Evolutionary conservation across 2,329 filamentous ascomycete species (phyloP), one percentile per base, ranked within the genome.

Genomic region (Alternaria postmessia): DNA sequence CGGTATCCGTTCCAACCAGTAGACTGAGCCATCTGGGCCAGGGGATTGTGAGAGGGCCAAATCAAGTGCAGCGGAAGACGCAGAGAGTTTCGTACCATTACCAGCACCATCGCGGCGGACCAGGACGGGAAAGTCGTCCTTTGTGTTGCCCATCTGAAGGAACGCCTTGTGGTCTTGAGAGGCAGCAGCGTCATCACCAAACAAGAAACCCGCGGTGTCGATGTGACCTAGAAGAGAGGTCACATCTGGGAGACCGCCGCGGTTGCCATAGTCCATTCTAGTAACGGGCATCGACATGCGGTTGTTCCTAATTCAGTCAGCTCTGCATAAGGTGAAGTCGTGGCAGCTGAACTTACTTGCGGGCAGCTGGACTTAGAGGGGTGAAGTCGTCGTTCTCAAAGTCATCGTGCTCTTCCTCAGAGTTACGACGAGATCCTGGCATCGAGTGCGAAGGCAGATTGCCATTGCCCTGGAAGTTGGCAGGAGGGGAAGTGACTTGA

Each of bases 251-350:
- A 81, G 75, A 62, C 75, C 85, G 38, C 69, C 64, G 48, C 90
- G 88, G 70, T 88, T 81, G 64, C 89, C 87, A 67, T 85, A 88
- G 67, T 90, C 87, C 66, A 89, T 87, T 61, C 86, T 86, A 48
- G 91, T 92, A 52, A 94, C 91, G 32, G 94, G 94, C 91, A 97
- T 94, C 5, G 94, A 97, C 79, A 96, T 96, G 66, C 94, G 91
- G 77, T 97, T 96, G 62, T 90, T 85, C 68, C 92, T 96, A 70
- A 51, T 52, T 53, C 32, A 59, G 59, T 55, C 56, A 63, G 59
- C 69, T 63, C 61, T 51, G 43, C 12, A 36, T 49, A 36, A 51
- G 12, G 39, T 32, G 4, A 14, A 61, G 48, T 57, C 59, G 28
- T 57, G 51, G 42, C 34, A 43, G 39, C 14, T 56, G 24, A 34